phyloP scores from a whole-genome alignment of 306 rosid species.

The Luffa acutangula region DNA sequence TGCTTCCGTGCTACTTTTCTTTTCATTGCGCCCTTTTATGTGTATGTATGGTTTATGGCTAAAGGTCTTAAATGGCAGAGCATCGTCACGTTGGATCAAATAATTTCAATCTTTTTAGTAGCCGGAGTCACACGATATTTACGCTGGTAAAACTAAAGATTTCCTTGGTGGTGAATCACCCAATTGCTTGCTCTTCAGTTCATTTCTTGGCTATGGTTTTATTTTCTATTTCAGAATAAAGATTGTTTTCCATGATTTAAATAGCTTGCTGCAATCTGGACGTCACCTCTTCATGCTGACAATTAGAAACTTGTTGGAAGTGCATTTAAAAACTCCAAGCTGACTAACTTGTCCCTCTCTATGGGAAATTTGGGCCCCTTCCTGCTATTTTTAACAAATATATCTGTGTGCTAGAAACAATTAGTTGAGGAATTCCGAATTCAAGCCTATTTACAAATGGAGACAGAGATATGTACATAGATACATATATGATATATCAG shows the following conservation, averaged over 20 bases:
- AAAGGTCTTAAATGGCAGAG: conserved; percentile 44
- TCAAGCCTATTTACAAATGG: neutral
- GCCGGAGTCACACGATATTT: conserved; percentile 98
- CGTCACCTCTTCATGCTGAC: neutral
- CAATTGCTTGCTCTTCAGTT: conserved; percentile 1
- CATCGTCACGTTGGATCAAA: conserved; percentile 99
- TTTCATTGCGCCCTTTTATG: neutral
- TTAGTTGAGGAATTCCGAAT: neutral
- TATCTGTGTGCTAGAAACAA: neutral
- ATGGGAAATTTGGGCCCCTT: neutral
- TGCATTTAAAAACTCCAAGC: neutral
- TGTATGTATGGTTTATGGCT: conserved; percentile 2
- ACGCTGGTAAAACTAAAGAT: conserved; percentile 49
- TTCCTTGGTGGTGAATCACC: neutral
- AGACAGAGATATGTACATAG: neutral
- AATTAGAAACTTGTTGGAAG: neutral
- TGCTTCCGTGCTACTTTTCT: neutral
- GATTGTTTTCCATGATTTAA: neutral
- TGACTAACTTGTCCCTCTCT: neutral
- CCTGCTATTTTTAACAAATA: neutral
- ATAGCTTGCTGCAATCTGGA: neutral
- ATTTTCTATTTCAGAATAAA: neutral
- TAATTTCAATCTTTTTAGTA: conserved; percentile 93
- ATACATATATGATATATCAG: neutral
- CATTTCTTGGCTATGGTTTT: neutral